A percentile compares a stretch with the other conserved stretches of the same genome.
Conservation (phyloP, 2,329 filamentous ascomycete species). For the Aureobasidium sp. region DNA sequence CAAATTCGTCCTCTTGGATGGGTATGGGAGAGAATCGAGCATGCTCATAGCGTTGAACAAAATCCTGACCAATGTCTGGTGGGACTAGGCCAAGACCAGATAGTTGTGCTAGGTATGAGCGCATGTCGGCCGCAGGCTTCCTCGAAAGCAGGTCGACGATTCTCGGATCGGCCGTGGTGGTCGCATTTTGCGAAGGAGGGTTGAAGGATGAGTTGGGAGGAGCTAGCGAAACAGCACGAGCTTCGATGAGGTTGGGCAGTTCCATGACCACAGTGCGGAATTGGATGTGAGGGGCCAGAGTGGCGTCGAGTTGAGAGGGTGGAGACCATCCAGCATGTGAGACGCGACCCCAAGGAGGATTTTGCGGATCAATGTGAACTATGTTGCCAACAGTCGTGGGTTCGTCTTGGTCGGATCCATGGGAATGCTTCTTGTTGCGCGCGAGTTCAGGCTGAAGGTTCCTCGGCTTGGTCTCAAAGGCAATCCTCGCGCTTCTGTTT, state of each 20-base stretch:
- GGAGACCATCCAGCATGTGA: conserved; percentile 85
- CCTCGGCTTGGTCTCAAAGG: conserved; percentile 67
- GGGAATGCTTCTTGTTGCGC: not conserved
- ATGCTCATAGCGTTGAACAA: conserved; percentile 70
- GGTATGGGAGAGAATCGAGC: conserved; percentile 71
- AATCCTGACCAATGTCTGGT: conserved; percentile 43
- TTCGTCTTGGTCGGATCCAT: conserved; percentile 2
- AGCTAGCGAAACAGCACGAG: conserved; percentile 80
- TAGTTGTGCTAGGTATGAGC: conserved; percentile 70
- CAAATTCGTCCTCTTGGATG: conserved; percentile 62
- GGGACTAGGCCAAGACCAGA: conserved; percentile 56
- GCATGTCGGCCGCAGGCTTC: conserved; percentile 60
- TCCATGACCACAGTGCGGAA: conserved; percentile 75
- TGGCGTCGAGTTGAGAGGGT: conserved; percentile 48
- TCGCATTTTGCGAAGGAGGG: conserved; percentile 27
- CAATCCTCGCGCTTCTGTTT: conserved; percentile 67
- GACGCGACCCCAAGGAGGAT: conserved; percentile 69
- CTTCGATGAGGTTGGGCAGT: conserved; percentile 83
- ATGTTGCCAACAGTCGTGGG: conserved; percentile 20
- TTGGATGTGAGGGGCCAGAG: conserved; percentile 70
- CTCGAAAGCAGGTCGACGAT: conserved; percentile 65
- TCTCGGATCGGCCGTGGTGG: conserved; percentile 50
- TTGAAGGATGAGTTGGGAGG: conserved; percentile 44
- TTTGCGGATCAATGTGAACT: conserved; percentile 10
- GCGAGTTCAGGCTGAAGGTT: conserved; percentile 39